These are phyloP conservation scores for Solanum chaucha DNA, from an alignment of 257 asterid species.

Conservation along the genomic window DNA sequence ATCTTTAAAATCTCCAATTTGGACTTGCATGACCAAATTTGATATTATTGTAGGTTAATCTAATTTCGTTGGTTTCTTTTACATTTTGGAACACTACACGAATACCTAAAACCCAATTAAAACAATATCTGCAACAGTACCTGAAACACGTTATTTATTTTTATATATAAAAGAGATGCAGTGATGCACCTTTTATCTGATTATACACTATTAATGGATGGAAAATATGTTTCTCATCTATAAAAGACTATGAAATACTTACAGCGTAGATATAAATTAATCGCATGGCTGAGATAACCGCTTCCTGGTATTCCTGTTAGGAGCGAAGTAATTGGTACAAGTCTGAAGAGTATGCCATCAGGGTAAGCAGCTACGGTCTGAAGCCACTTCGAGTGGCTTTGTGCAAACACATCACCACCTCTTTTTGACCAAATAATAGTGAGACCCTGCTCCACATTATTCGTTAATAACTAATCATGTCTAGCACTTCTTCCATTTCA, in stretches of 20 bases:
- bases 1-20: background rate
- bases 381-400: constrained; percentile 98
- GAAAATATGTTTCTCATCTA: background rate
- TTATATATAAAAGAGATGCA: background rate
- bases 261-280: constrained; percentile 89
- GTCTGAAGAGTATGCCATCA: constrained; percentile 81
- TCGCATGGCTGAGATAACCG: constrained; percentile 98
- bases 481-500: constrained; percentile 3
- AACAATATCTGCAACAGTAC: background rate
- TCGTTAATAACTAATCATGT: constrained; percentile 7
- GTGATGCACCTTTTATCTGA: background rate
- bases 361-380: constrained; percentile 90
- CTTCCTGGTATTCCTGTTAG: constrained; percentile 97
- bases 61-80: background rate
- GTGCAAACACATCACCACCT: constrained; percentile 96
- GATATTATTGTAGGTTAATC: background rate
- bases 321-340: constrained; percentile 91
- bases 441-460: constrained; percentile 56
- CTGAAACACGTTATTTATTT: background rate
- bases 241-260: constrained; percentile 7
- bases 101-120: background rate
- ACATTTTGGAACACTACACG: background rate
- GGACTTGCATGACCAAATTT: background rate
- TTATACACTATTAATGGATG: background rate
- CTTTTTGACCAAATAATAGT: constrained; percentile 97